Base-by-base conservation (phyloP, 164 flowering plant genomes). In the Magnolia kwangsiensis region DNA sequence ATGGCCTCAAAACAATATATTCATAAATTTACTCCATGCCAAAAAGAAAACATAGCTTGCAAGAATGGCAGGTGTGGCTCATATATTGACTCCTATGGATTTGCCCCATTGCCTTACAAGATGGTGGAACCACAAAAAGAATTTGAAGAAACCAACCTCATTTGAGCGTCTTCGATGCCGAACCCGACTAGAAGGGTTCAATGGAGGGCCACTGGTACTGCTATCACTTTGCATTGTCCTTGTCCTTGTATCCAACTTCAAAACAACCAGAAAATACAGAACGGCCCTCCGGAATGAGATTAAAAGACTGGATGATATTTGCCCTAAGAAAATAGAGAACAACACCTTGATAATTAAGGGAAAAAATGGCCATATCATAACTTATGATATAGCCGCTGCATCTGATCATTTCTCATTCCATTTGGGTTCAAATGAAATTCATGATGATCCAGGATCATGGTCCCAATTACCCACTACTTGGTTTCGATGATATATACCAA, bases 91-190 rank as follows among this genome's bases (percentile, higher is more conserved):
- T 18, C 31, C 18, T 72, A 37, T 20, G 20, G 16, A 21, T 21
- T 13, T 51, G 55, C 8, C 19, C 27, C 10, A 51, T 27, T 21
- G 19, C 64, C n/a, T 51, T 14, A 50, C 63, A 9, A 51, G 20
- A 72, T 0, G 63, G 9, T 13, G 49, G 16, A 72, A 23, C 31
- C 59, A 21, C 18, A 51, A 2, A 50, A 50, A 45, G 19, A 50
- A 75, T 18, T 4, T 55, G 51, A 45, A 59, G 16, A 23, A 49
- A 86, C 83, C 23, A 74, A 92, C 97, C 95, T 94, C 97, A 80
- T 50, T 85, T 31, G 94, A 85, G 63, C 93, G 90, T 74, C 76
- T 90, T 11, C 97, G 92, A 24, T 90, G 92, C 67, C 97, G 90
- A 79, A 85, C 49, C 63, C 92, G 85, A 59, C 69, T 78, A 23